phyloP scores from a whole-genome alignment of 2,329 filamentous ascomycete genomes.

The Didymella keratinophila region DNA sequence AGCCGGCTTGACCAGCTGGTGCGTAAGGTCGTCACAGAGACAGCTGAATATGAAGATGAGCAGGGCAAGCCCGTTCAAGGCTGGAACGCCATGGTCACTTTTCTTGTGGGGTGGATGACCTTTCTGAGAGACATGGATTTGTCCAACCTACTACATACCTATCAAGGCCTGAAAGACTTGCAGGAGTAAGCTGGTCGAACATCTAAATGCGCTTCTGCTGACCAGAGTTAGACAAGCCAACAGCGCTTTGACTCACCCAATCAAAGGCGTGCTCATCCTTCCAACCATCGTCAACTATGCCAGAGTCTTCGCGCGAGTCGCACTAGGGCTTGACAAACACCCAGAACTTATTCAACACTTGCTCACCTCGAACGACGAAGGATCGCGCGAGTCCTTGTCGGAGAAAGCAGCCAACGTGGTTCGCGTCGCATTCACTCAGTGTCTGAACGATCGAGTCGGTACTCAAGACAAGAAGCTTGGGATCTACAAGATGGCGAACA shows the following conservation, averaged over 20 bases:
- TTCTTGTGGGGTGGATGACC: conserved; percentile 80
- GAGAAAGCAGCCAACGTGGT: conserved; percentile 89
- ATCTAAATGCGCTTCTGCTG: background rate
- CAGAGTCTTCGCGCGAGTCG: conserved; percentile 79
- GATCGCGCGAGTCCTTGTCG: conserved; percentile 78
- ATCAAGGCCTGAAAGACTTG: conserved; percentile 75
- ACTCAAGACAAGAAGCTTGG: conserved; percentile 75
- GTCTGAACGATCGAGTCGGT: conserved; percentile 76
- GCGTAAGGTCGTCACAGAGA: conserved; percentile 51
- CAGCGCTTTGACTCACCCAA: conserved; percentile 79
- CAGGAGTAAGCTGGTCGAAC: conserved; percentile 68
- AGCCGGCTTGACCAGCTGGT: conserved; percentile 37
- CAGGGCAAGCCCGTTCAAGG: conserved; percentile 64
- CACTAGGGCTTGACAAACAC: conserved; percentile 81
- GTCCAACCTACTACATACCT: conserved; percentile 76
- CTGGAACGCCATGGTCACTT: conserved; percentile 80
- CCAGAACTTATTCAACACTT: conserved; percentile 78
- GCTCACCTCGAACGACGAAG: conserved; percentile 64
- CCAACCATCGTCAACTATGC: conserved; percentile 85
- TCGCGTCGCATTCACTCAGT: conserved; percentile 89
- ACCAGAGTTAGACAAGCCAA: conserved; percentile 69
- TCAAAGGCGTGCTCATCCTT: conserved; percentile 81
- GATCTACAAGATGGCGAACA: conserved; percentile 91
- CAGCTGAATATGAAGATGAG: conserved; percentile 61
- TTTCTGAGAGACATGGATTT: conserved; percentile 84